These are phyloP conservation scores for Leccinum subgranulosum DNA, from an alignment of 768 basidiomycete species.

Conservation along the genomic window DNA sequence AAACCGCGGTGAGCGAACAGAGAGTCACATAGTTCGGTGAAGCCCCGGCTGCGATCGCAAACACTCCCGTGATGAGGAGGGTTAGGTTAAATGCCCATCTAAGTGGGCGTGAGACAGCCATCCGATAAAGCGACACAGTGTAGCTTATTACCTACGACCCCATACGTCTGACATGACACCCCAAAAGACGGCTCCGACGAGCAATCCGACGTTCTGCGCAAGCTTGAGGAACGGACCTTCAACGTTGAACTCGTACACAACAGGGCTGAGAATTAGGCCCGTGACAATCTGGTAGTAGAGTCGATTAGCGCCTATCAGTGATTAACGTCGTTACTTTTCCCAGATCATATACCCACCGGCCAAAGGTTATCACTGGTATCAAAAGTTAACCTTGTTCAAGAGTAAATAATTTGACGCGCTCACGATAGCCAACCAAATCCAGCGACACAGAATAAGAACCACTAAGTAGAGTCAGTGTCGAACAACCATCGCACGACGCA, in stretches of 20 bases:
- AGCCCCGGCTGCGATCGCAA: conserved; percentile 61
- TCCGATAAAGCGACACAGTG: not conserved
- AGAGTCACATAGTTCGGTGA: conserved; percentile 51
- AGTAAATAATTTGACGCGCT: conserved; percentile 23
- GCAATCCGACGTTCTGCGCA: conserved; percentile 67
- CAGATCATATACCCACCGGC: conserved; percentile 47
- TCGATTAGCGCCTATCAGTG: not conserved
- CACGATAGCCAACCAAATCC: conserved; percentile 79
- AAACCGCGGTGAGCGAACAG: conserved; percentile 50
- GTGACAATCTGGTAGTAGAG: conserved; percentile 51
- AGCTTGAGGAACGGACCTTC: conserved; percentile 62
- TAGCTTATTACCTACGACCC: conserved; percentile 55
- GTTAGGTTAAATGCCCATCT: conserved; percentile 72
- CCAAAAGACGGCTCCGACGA: conserved; percentile 70
- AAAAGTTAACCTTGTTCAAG: not conserved
- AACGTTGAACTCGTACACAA: conserved; percentile 63
- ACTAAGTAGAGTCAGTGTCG: conserved; percentile 35
- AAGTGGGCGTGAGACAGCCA: conserved; percentile 7
- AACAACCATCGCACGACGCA: not conserved
- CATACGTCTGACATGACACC: conserved; percentile 67
- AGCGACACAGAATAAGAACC: conserved; percentile 59
- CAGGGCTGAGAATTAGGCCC: conserved; percentile 60
- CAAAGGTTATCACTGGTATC: conserved; percentile 61
- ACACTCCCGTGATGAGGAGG: conserved; percentile 61
- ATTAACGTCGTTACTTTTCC: not conserved